Base-by-base conservation (phyloP, 202 grass and related monocot species). In the Brachypodium distachyon region DNA sequence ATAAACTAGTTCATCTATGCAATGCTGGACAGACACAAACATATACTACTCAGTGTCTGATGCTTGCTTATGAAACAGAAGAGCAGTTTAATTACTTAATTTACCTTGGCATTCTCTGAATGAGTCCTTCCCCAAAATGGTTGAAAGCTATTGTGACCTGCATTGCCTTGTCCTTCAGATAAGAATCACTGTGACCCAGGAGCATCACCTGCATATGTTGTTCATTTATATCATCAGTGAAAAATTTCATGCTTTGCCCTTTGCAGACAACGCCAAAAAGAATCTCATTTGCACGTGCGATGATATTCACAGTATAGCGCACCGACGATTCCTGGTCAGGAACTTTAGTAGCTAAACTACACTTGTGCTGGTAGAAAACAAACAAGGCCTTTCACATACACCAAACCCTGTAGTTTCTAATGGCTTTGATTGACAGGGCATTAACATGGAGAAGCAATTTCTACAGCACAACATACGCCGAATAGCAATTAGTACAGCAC, bases 61-160 rank as follows among this genome's bases (percentile, higher is more conserved):
- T 37, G 31, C 67, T 11, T 36, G n/a, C n/a, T 29, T 29, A 13
- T n/a, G n/a, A n/a, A 36, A 46, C 22, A 78, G 65, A 67, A 7
- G 21, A 42, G 38, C 17, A 38, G 34, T 31, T 64, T 42, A 60
- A 71, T 71, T 5, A 39, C 34, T 29, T 47, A 72, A 73, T 78
- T 76, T 86, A 95, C 92, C 92, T 91, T 17, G 93, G 89, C 93
- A 96, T 96, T 67, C 93, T 90, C 71, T 96, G 93, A 49, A 96
- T 87, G 21, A 96, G 89, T 12, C 84, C 93, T 78, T 92, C 89
- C 1, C 93, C 93, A 6, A 96, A 96, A 77, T 96, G 93, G 79
- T 96, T 96, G 82, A 96, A 96, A 38, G 93, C 93, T 48, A 96
- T 96, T 9, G 93, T 96, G 52, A 96, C 93, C 83, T 96, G 93